These are phyloP conservation scores for Sporisorium sorghi DNA, from an alignment of 1,284 basidiomycete genomes.

Conservation along the genomic window DNA sequence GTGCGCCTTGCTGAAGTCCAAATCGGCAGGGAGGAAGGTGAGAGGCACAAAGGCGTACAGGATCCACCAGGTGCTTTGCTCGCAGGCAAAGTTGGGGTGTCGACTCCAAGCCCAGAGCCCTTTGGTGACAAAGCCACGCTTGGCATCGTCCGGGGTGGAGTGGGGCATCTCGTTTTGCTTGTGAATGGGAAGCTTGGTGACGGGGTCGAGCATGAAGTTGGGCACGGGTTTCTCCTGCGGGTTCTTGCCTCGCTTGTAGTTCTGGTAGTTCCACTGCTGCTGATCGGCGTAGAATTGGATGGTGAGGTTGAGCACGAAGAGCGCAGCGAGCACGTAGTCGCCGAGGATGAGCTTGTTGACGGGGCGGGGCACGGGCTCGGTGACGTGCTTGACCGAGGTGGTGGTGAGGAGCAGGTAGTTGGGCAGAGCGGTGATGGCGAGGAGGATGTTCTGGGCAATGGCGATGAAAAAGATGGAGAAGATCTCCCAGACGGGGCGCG, in stretches of 20 bases:
- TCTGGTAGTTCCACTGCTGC: constrained; percentile 84
- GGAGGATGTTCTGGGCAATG: constrained; percentile 81
- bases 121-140: constrained; percentile 84
- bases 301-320: constrained; percentile 76
- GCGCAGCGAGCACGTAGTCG: constrained; percentile 77
- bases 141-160: constrained; percentile 72
- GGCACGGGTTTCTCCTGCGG: constrained; percentile 42
- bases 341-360: constrained; percentile 73
- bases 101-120: constrained; percentile 87
- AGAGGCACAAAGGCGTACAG: constrained; percentile 68
- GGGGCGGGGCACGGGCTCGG: constrained; percentile 70
- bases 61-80: constrained; percentile 86
- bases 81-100: constrained; percentile 91
- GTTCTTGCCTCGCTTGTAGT: constrained; percentile 76
- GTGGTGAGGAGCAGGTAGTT: constrained; percentile 74
- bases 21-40: constrained; percentile 73
- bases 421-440: constrained; percentile 74
- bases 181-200: constrained; percentile 29
- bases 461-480: constrained; percentile 85
- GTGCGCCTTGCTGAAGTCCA: constrained; percentile 53
- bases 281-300: constrained; percentile 87
- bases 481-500: constrained; percentile 80
- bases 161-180: constrained; percentile 37
- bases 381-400: constrained; percentile 63
- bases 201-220: constrained; percentile 27